These are phyloP conservation scores for Cryptococcus hybrid DNA, from an alignment of 1,284 basidiomycete species.

Conservation along the genomic window DNA sequence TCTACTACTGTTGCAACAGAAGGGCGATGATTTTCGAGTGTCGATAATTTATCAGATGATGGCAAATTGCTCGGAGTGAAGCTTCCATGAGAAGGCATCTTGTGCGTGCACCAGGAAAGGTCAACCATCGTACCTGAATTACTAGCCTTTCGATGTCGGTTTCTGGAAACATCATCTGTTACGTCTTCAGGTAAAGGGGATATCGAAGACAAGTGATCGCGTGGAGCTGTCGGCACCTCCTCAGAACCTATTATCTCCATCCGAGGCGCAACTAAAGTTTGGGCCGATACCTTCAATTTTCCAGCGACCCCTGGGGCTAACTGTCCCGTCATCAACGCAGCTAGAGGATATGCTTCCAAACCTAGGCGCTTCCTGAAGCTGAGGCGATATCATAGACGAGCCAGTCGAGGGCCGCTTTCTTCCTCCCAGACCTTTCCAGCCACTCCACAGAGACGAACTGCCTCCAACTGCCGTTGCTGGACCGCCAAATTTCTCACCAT, in stretches of 20 bases:
- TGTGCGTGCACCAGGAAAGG: too few relatives aligned
- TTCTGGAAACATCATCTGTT: too few relatives aligned
- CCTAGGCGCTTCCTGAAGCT: constrained; percentile 2
- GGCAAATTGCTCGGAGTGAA: neutral
- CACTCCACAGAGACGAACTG: constrained; percentile 24
- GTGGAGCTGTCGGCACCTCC: too few relatives aligned
- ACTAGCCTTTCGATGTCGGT: neutral
- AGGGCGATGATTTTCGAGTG: neutral
- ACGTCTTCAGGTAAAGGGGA: too few relatives aligned
- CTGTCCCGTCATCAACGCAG: neutral
- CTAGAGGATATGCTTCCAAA: constrained; percentile 1
- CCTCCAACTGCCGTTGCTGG: constrained; percentile 1
- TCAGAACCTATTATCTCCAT: too few relatives aligned
- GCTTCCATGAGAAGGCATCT: neutral
- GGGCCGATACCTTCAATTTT: too few relatives aligned
- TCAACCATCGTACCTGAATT: neutral
- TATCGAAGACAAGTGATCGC: too few relatives aligned
- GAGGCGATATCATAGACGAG: constrained; percentile 2
- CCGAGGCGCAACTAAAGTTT: too few relatives aligned
- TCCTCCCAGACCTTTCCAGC: constrained; percentile 36
- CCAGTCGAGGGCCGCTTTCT: constrained; percentile 23
- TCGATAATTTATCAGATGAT: neutral
- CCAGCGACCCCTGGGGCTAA: too few relatives aligned
- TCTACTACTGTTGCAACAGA: constrained; percentile 1
- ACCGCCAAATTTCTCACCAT: constrained; percentile 46